These are phyloP conservation scores for Colletotrichum tropicale DNA, from an alignment of 2,329 filamentous ascomycete genomes.

Conservation along the genomic window DNA sequence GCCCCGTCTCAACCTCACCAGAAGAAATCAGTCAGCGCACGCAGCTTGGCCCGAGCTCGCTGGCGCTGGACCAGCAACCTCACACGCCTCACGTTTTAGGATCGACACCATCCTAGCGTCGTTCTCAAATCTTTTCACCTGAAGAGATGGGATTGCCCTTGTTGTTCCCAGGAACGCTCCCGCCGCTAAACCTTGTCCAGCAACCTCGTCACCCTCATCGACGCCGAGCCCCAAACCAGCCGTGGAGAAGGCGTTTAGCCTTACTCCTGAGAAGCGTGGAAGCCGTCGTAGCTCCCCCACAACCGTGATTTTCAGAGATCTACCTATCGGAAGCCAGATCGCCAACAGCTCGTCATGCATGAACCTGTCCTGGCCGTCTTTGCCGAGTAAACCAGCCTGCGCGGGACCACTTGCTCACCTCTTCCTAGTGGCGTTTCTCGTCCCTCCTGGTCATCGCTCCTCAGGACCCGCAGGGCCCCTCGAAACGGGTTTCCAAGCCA, in stretches of 20 bases:
- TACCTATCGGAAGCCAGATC: slow-evolving; percentile 15
- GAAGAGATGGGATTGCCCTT: not conserved
- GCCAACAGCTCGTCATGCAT: slow-evolving; percentile 6
- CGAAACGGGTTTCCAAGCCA: slow-evolving; percentile 10
- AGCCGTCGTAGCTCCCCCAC: not conserved
- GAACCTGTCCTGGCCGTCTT: not conserved
- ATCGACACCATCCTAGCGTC: slow-evolving; percentile 14
- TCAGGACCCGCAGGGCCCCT: slow-evolving; percentile 6
- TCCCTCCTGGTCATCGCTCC: not conserved
- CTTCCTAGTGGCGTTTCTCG: not conserved
- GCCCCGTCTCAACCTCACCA: slow-evolving; percentile 4
- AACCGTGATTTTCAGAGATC: slow-evolving; percentile 2
- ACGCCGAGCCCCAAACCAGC: slow-evolving; percentile 9
- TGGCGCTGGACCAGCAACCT: not conserved
- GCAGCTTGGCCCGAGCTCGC: slow-evolving; percentile 7
- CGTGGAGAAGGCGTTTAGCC: not conserved
- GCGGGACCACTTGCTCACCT: not conserved
- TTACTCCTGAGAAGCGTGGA: slow-evolving; percentile 1
- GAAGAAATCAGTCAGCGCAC: not conserved
- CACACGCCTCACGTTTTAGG: slow-evolving; percentile 18
- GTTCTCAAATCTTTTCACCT: slow-evolving; percentile 6
- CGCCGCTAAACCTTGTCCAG: slow-evolving; percentile 9
- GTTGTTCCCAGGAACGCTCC: slow-evolving; percentile 15
- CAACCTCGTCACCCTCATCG: not conserved
- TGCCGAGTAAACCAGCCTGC: not conserved